Evolutionary conservation across 371 early-diverging fungal species (phyloP).

Genomic region (Smittium mucronatum): DNA sequence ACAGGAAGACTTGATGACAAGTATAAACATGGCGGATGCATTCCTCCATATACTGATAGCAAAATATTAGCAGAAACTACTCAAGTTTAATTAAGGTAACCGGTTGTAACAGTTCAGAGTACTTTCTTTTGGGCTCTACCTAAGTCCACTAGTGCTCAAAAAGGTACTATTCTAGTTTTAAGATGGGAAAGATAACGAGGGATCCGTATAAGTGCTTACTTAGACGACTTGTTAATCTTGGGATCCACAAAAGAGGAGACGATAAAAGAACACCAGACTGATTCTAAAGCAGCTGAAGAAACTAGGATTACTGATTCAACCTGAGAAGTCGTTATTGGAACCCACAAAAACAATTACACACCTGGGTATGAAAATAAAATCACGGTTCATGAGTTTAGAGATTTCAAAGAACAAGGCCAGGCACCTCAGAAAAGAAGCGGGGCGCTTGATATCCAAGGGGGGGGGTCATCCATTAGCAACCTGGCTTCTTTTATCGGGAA

Average conservation of each 20-base stretch:
- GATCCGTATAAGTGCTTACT: conserved; percentile 1
- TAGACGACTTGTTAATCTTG: conserved; percentile 5
- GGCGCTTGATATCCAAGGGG: not conserved
- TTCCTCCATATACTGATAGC: conserved; percentile 4
- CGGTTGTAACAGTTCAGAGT: conserved; percentile 29
- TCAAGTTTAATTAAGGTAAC: not conserved
- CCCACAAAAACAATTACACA: not conserved
- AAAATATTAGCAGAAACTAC: not conserved
- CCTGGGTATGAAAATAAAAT: not conserved
- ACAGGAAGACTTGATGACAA: conserved; percentile 4
- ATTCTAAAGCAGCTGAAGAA: conserved; percentile 9
- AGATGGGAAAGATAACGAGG: not conserved
- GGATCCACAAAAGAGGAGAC: conserved; percentile 10
- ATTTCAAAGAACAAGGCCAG: not conserved
- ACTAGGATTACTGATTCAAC: not conserved
- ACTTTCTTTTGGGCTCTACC: conserved; percentile 4
- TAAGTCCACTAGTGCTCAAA: not conserved
- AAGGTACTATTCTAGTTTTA: not conserved
- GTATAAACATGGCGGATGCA: not conserved
- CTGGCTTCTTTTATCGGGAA: conserved; percentile 14
- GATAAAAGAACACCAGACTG: conserved; percentile 15
- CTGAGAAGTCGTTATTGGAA: not conserved
- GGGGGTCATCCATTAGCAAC: not conserved
- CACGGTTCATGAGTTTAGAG: not conserved
- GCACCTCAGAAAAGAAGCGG: not conserved